Percentiles rank a stretch among this genome's conserved stretches.
These are phyloP conservation scores for Yamadazyma insecticola DNA, from an alignment of 805 yeast genomes.

Conservation along the genomic window DNA sequence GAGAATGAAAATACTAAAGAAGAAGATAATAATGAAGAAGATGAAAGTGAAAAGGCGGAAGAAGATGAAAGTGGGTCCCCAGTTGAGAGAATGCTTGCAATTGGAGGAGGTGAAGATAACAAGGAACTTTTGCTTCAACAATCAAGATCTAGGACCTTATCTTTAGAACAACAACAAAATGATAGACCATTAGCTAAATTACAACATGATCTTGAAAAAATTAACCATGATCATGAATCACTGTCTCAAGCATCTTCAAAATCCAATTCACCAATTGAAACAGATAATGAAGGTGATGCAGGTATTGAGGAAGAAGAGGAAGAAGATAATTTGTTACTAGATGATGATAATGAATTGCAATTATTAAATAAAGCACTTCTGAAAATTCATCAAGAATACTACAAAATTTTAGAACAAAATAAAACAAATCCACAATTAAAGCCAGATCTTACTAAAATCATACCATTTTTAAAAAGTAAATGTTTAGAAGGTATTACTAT, in stretches of 20 bases:
- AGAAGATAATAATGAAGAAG: slow-evolving; percentile 6
- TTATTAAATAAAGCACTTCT: slow-evolving; percentile 59
- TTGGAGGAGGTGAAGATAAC: slow-evolving; percentile 49
- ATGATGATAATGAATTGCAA: slow-evolving; percentile 75
- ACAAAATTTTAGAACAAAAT: slow-evolving; percentile 38
- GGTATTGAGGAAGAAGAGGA: slow-evolving; percentile 25
- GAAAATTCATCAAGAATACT: slow-evolving; percentile 66
- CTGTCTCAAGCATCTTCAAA: slow-evolving; percentile 6
- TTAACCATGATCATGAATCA: slow-evolving; percentile 26
- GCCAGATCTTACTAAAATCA: slow-evolving; percentile 65
- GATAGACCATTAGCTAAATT: slow-evolving; percentile 82
- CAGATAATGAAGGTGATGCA: slow-evolving; percentile 18
- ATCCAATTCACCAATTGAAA: slow-evolving; percentile 10
- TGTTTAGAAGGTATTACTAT: slow-evolving; percentile 68
- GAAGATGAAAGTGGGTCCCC: slow-evolving; percentile 24
- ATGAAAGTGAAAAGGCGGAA: slow-evolving; percentile 5
- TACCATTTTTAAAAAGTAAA: slow-evolving; percentile 66
- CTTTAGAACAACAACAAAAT: slow-evolving; percentile 73
- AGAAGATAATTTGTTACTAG: slow-evolving; percentile 55
- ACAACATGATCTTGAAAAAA: slow-evolving; percentile 65
- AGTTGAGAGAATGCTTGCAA: slow-evolving; percentile 44
- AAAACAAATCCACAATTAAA: slow-evolving; percentile 12
- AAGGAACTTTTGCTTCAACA: slow-evolving; percentile 48
- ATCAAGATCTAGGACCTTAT: slow-evolving; percentile 59
- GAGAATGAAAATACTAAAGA: slow-evolving; percentile 6